Conservation (phyloP, 345 rosid species). For the Rhodamnia rubescens region DNA sequence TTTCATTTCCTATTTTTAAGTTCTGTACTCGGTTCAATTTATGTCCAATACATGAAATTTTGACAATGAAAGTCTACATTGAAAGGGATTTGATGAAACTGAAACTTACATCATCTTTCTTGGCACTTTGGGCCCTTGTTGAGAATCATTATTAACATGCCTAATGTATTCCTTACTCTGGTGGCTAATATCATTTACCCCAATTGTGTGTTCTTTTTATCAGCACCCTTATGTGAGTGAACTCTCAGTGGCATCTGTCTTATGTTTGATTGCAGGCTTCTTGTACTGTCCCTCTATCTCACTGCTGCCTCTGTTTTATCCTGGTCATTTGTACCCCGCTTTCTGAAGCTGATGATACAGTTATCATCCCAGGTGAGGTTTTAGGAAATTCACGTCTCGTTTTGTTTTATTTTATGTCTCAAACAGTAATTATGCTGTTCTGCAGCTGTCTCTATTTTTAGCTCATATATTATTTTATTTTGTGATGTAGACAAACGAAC, state of each 20-base stretch:
- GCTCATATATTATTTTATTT: background rate
- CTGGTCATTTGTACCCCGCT: conserved; percentile 96
- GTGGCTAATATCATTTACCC: background rate
- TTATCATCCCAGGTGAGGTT: conserved; percentile 90
- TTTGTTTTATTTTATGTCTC: background rate
- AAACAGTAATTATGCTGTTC: background rate
- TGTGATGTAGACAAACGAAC: conserved; percentile 72
- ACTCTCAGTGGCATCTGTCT: background rate
- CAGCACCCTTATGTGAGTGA: background rate
- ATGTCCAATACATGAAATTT: background rate
- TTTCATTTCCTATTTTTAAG: background rate
- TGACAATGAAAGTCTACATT: background rate
- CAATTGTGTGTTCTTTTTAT: background rate
- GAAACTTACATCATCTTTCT: background rate
- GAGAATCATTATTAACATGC: background rate
- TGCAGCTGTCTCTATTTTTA: background rate
- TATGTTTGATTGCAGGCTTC: conserved; percentile 38
- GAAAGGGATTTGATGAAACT: background rate
- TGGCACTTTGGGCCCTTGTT: background rate
- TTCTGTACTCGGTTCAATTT: background rate
- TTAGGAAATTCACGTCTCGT: background rate
- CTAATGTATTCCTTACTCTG: background rate
- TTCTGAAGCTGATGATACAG: conserved; percentile 89
- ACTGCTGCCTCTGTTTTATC: conserved; percentile 64
- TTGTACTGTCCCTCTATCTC: conserved; percentile 73